Percentiles rank a stretch among this genome's conserved stretches.
Conservation (phyloP, 495 filamentous ascomycete species). For the Aspergillus baeticus region DNA sequence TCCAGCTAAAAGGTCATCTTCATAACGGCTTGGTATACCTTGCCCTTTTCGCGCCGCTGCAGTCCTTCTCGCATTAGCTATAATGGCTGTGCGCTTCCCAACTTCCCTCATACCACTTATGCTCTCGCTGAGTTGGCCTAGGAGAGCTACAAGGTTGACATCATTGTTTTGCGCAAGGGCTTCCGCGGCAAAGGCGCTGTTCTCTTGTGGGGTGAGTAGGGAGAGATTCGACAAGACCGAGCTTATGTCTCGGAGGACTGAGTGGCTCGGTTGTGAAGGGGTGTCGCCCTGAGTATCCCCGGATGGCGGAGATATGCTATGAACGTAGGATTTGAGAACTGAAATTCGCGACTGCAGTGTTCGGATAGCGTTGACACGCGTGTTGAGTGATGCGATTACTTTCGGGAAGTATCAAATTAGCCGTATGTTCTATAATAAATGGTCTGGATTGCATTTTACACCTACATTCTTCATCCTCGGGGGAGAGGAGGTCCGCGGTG, state of each 20-base stretch:
- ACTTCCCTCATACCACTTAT: conserved; percentile 64
- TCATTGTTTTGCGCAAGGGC: conserved; percentile 73
- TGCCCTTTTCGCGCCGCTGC: conserved; percentile 27
- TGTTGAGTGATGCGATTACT: conserved; percentile 72
- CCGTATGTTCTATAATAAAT: neutral
- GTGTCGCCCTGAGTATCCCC: conserved; percentile 22
- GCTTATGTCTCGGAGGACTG: conserved; percentile 57
- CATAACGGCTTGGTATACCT: conserved; percentile 22
- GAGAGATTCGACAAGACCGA: conserved; percentile 54
- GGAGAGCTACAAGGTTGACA: conserved; percentile 68
- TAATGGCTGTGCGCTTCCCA: conserved; percentile 67
- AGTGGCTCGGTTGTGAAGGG: conserved; percentile 34
- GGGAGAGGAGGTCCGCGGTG: conserved; percentile 56
- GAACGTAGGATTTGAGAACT: conserved; percentile 78
- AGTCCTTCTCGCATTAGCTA: conserved; percentile 50
- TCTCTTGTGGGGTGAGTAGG: conserved; percentile 47
- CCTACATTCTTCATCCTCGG: conserved; percentile 76
- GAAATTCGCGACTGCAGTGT: conserved; percentile 85
- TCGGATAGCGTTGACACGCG: conserved; percentile 87
- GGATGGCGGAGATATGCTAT: conserved; percentile 65
- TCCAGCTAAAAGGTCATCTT: conserved; percentile 25
- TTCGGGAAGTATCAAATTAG: conserved; percentile 14
- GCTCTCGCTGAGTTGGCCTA: conserved; percentile 66
- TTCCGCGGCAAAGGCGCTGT: conserved; percentile 60
- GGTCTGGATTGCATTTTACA: neutral